Percentiles rank a stretch among this genome's conserved stretches.
Evolutionary conservation across 441 rosid species (phyloP).

Genomic region (Aleurites moluccanus): DNA sequence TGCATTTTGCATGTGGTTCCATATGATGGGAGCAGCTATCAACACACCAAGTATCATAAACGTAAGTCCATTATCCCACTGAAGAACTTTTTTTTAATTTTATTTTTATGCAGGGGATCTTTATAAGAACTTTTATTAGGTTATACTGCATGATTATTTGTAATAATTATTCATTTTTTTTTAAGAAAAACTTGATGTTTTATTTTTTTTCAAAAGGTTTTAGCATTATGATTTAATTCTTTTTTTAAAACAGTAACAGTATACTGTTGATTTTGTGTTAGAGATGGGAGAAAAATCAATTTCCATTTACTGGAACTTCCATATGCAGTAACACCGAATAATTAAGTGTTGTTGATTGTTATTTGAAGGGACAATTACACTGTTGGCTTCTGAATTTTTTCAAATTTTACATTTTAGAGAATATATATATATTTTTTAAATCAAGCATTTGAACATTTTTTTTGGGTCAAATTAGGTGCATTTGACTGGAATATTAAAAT

Average conservation of each 20-base stretch:
- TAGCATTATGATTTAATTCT: neutral
- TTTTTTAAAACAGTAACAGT: neutral
- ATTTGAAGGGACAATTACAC: neutral
- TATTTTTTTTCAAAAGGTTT: neutral
- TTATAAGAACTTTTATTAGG: neutral
- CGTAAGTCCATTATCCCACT: slow-evolving; percentile 56
- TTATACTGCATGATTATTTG: neutral
- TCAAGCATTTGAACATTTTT: no score
- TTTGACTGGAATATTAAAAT: no score
- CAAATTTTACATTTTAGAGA: no score
- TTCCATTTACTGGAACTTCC: neutral
- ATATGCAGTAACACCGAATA: neutral
- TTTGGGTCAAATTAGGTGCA: no score
- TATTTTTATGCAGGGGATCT: neutral
- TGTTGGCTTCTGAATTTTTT: no score
- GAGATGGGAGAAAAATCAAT: neutral
- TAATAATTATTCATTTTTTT: neutral
- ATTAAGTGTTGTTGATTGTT: neutral
- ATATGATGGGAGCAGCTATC: slow-evolving; percentile 67
- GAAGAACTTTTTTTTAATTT: slow-evolving; percentile 10
- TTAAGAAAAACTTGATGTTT: neutral
- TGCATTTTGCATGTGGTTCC: slow-evolving; percentile 52
- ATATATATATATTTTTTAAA: no score
- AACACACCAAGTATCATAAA: slow-evolving; percentile 95
- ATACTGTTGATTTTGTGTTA: neutral